phyloP scores from a whole-genome alignment of 2,329 filamentous ascomycete species.

The Verticillium klebahnii region DNA sequence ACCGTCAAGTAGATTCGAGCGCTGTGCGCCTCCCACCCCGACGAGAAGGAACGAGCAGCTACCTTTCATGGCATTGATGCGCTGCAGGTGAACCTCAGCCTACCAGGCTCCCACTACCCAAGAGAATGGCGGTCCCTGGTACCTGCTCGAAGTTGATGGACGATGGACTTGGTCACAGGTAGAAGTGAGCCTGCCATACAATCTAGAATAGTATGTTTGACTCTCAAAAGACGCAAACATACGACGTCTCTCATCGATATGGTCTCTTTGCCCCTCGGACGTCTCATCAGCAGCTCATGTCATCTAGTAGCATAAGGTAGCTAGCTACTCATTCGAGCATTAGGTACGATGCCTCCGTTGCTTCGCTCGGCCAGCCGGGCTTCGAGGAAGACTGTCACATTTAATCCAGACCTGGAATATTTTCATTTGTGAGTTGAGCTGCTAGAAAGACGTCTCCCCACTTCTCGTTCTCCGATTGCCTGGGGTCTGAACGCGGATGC shows the following conservation, averaged over 20 bases:
- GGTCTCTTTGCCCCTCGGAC: not conserved
- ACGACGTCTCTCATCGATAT: no score
- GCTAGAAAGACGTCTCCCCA: no score
- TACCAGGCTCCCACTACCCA: not conserved
- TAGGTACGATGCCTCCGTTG: not conserved
- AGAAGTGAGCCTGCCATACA: not conserved
- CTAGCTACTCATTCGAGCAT: not conserved
- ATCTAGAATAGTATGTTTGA: no score
- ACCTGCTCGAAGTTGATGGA: not conserved
- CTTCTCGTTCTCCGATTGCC: no score
- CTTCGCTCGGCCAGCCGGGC: not conserved
- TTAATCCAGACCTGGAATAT: not conserved
- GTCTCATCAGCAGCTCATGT: not conserved
- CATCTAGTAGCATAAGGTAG: no score
- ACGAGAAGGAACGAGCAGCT: no score
- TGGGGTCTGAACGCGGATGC: no score
- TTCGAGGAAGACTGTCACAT: not conserved
- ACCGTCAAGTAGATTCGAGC: no score
- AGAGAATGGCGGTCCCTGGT: not conserved
- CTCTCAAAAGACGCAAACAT: no score
- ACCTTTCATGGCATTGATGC: not conserved
- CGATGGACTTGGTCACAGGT: not conserved
- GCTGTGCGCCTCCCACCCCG: not conserved
- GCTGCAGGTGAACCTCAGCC: not conserved
- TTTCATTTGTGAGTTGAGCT: not conserved